Evolutionary conservation across 1,284 basidiomycete genomes (phyloP).

Genomic region (Papiliotrema terrestris): DNA sequence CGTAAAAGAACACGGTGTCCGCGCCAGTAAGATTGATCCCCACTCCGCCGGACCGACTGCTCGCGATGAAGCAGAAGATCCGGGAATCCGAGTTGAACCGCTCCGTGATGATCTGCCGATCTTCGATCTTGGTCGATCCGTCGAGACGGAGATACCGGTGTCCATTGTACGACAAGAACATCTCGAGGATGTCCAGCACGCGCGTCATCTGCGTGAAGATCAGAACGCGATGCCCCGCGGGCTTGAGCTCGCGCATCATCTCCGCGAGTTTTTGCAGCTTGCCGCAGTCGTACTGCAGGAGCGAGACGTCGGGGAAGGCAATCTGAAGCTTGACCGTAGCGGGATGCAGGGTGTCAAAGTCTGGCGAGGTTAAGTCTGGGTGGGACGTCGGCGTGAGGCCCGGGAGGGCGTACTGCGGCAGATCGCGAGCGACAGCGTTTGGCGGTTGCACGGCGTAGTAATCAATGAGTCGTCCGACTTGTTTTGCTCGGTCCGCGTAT

Average conservation of each 20-base stretch:
- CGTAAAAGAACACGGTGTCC: constrained; percentile 87
- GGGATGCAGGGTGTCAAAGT: constrained; percentile 69
- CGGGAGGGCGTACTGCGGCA: constrained; percentile 53
- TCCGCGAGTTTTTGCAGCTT: constrained; percentile 82
- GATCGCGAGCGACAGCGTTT: constrained; percentile 68
- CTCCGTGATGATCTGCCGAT: constrained; percentile 91
- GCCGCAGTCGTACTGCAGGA: constrained; percentile 94
- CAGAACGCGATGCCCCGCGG: constrained; percentile 80
- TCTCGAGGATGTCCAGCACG: constrained; percentile 90
- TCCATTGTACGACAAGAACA: constrained; percentile 88
- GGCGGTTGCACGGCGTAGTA: constrained; percentile 83
- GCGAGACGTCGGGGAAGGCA: constrained; percentile 84
- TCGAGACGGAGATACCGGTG: constrained; percentile 90
- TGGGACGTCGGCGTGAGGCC: constrained; percentile 40
- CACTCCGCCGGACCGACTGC: constrained; percentile 87
- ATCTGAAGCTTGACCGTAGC: constrained; percentile 81
- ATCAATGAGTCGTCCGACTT: constrained; percentile 60
- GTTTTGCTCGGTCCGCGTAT: constrained; percentile 58
- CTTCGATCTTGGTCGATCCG: constrained; percentile 92
- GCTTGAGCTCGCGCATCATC: constrained; percentile 78
- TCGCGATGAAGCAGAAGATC: constrained; percentile 90
- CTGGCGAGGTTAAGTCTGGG: constrained; percentile 37
- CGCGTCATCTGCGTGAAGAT: constrained; percentile 98
- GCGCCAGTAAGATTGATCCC: constrained; percentile 97
- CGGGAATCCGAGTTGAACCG: constrained; percentile 91